Evolutionary conservation across 2,329 filamentous ascomycete genomes (phyloP).

Genomic region (Pseudogymnoascus sp.): DNA sequence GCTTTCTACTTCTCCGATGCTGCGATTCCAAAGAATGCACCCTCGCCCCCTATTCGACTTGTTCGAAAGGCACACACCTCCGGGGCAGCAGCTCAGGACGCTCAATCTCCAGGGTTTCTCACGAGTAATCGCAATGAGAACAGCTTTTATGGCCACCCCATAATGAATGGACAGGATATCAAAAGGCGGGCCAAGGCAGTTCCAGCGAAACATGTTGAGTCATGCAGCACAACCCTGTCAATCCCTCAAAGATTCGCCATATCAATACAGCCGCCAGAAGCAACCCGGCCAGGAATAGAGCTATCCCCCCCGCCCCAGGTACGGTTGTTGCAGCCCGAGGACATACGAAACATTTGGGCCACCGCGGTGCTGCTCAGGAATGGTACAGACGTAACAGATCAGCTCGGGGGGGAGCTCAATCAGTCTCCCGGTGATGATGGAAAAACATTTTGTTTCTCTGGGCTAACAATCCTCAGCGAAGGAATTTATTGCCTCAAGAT

Average conservation of each 20-base stretch:
- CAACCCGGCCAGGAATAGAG: too few species aligned
- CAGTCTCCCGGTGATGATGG: too few species aligned
- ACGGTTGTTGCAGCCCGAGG: too few species aligned
- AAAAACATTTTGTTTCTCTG: too few species aligned
- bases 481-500: too few species aligned
- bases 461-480: too few species aligned
- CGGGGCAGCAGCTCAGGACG: not conserved
- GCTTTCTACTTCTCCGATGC: not conserved
- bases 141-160: not conserved
- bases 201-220: not conserved
- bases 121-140: slow-evolving; percentile 1
- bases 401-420: too few species aligned
- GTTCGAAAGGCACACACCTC: not conserved
- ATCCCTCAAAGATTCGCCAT: not conserved
- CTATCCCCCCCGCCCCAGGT: too few species aligned
- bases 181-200: not conserved
- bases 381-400: too few species aligned
- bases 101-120: not conserved
- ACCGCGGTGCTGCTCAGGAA: too few species aligned
- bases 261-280: not conserved
- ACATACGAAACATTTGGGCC: too few species aligned
- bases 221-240: not conserved
- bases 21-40: not conserved
- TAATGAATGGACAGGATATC: slow-evolving; percentile 1
- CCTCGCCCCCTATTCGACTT: not conserved